phyloP scores from a whole-genome alignment of 371 early-diverging fungal genomes.

The Apophysomyces ossiformis region DNA sequence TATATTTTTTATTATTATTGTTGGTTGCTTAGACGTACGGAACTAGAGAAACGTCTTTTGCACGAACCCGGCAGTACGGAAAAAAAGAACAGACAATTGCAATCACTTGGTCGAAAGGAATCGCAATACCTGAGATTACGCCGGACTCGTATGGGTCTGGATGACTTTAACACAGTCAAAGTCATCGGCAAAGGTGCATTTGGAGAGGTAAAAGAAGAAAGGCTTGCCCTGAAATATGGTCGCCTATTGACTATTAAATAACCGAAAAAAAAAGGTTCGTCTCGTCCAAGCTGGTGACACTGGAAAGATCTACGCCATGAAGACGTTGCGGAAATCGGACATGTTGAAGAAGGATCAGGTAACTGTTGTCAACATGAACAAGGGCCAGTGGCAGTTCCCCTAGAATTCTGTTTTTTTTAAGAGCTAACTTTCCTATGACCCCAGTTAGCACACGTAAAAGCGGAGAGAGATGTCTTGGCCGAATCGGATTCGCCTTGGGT shows the following conservation, averaged over 20 bases:
- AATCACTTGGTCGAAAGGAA: conserved; percentile 86
- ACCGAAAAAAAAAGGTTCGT: conserved; percentile 65
- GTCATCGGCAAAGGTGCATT: conserved; percentile 99
- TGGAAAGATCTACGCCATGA: conserved; percentile 98
- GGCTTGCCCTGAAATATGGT: not conserved
- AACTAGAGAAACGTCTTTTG: conserved; percentile 78
- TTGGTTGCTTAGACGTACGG: conserved; percentile 61
- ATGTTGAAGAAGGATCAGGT: conserved; percentile 98
- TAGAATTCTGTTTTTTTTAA: not conserved
- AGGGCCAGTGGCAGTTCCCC: no score
- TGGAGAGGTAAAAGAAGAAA: conserved; percentile 79
- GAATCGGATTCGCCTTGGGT: conserved; percentile 98
- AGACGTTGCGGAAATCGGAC: conserved; percentile 92
- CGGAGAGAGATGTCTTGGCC: conserved; percentile 97
- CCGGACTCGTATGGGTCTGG: conserved; percentile 89
- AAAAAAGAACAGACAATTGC: conserved; percentile 83
- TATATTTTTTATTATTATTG: no score
- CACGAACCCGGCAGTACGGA: conserved; percentile 85
- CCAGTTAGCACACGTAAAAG: conserved; percentile 89
- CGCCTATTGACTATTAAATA: not conserved
- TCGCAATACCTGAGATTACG: conserved; percentile 92
- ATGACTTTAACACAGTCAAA: conserved; percentile 95
- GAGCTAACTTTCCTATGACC: conserved; percentile 31
- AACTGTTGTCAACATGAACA: conserved; percentile 9
- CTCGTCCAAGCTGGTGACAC: conserved; percentile 95